phyloP scores from a whole-genome alignment of 2,329 filamentous ascomycete species.

The Aureobasidium sp. region DNA sequence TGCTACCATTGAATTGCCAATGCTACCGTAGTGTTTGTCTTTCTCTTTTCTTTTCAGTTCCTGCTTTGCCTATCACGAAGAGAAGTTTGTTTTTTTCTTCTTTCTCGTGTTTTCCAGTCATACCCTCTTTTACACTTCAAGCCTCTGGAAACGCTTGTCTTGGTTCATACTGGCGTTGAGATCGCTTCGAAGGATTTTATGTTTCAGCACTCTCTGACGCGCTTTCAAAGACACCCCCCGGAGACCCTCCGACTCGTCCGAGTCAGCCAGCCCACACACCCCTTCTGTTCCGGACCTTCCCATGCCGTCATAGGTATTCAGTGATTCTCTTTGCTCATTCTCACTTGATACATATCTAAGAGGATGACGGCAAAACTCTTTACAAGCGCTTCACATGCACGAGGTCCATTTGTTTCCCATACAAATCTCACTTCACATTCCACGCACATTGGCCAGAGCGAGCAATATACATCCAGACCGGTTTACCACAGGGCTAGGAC shows the following conservation, averaged over 20 bases:
- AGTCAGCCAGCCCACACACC: conserved; percentile 12
- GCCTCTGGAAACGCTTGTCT: conserved; percentile 7
- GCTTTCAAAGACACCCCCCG: neutral
- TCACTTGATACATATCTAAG: neutral
- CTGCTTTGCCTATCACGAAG: neutral
- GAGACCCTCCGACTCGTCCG: neutral
- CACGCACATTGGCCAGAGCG: conserved; percentile 1
- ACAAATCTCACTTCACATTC: conserved; percentile 10
- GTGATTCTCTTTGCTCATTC: neutral
- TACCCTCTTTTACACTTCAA: conserved; percentile 3
- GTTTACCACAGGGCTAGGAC: neutral
- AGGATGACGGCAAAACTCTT: neutral
- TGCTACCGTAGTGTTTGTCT: conserved; percentile 7
- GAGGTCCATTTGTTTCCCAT: conserved; percentile 1
- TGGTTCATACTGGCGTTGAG: conserved; percentile 2
- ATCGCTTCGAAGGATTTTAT: conserved; percentile 10
- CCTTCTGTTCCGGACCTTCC: conserved; percentile 6
- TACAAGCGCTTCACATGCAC: conserved; percentile 1
- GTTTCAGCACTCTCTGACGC: conserved; percentile 9
- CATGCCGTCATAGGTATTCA: conserved; percentile 13
- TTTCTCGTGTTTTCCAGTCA: neutral
- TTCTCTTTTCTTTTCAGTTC: neutral
- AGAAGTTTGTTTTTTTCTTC: neutral
- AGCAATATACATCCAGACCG: conserved; percentile 5
- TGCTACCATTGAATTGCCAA: conserved; percentile 3